Conservation (phyloP, 805 yeast species). For the Metschnikowia baotianmanensis region DNA sequence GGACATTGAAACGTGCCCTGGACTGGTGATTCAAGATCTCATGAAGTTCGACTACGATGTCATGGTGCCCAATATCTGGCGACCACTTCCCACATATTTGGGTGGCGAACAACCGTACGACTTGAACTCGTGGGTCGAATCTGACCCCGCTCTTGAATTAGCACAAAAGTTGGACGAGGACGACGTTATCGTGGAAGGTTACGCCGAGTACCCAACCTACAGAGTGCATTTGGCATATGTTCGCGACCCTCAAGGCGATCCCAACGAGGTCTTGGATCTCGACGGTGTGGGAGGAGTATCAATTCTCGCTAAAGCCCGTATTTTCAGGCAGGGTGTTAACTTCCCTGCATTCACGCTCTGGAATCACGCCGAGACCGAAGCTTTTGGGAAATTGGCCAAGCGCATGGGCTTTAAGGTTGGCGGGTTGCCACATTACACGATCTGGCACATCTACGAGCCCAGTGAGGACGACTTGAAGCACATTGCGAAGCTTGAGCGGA, state of each 20-base stretch:
- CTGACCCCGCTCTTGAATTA: constrained; percentile 74
- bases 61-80: constrained; percentile 93
- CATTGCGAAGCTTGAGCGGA: constrained; percentile 67
- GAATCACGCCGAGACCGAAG: constrained; percentile 97
- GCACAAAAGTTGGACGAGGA: constrained; percentile 83
- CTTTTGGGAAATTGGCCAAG: constrained; percentile 86
- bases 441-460: constrained; percentile 91
- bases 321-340: constrained; percentile 84
- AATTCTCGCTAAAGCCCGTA: constrained; percentile 80
- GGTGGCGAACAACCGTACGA: constrained; percentile 85
- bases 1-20: constrained; percentile 86
- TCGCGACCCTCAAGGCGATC: constrained; percentile 93
- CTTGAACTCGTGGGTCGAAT: constrained; percentile 81
- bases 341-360: constrained; percentile 96
- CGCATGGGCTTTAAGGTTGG: constrained; percentile 83
- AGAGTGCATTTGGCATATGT: constrained; percentile 94
- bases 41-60: constrained; percentile 91
- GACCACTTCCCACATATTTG: constrained; percentile 83
- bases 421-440: constrained; percentile 91
- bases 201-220: constrained; percentile 97
- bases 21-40: constrained; percentile 81
- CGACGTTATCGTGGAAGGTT: constrained; percentile 96
- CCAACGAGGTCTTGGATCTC: constrained; percentile 85
- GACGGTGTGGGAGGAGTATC: constrained; percentile 99
- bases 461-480: constrained; percentile 84